These are phyloP conservation scores for Acanthamoeba lenticulata DNA, from an alignment of 208 protist species.

Conservation along the genomic window DNA sequence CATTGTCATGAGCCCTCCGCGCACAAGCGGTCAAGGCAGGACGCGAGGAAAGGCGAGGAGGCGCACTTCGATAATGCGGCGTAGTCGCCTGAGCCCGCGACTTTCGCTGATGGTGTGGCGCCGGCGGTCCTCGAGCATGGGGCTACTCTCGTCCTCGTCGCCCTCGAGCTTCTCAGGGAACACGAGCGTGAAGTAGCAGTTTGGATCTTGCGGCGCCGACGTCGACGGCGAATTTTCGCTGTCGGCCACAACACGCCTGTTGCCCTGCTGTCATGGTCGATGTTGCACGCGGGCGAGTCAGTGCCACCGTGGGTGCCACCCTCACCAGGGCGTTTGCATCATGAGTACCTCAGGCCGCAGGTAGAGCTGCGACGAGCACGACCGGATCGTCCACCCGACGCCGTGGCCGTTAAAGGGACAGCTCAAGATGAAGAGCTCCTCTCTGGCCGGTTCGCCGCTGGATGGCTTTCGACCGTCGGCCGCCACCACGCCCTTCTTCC, in stretches of 20 bases:
- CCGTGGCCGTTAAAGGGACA: not conserved
- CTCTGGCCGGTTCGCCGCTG: not conserved
- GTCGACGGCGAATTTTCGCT: constrained; percentile 26
- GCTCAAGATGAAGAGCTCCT: constrained; percentile 34
- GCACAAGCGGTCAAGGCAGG: not conserved
- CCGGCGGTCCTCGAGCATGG: not conserved
- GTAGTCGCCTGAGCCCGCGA: not conserved
- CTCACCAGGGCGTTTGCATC: not conserved
- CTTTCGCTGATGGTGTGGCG: constrained; percentile 21
- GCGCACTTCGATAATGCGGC: constrained; percentile 44
- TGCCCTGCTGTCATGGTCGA: too few relatives aligned
- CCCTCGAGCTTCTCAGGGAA: constrained; percentile 24
- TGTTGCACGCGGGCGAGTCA: too few relatives aligned
- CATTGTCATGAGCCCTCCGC: too few relatives aligned
- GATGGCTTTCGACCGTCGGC: constrained; percentile 22
- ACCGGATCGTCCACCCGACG: not conserved
- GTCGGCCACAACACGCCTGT: constrained; percentile 9
- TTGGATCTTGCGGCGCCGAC: not conserved
- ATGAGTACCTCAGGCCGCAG: not conserved
- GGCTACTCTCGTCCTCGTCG: not conserved
- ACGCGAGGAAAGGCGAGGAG: not conserved
- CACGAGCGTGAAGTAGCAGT: constrained; percentile 28
- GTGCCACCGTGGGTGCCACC: not conserved
- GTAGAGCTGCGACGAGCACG: not conserved
- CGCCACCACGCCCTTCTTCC: constrained; percentile 36